Base-by-base conservation (phyloP, 2,329 filamentous ascomycete genomes). In the Orbilia javanica region DNA sequence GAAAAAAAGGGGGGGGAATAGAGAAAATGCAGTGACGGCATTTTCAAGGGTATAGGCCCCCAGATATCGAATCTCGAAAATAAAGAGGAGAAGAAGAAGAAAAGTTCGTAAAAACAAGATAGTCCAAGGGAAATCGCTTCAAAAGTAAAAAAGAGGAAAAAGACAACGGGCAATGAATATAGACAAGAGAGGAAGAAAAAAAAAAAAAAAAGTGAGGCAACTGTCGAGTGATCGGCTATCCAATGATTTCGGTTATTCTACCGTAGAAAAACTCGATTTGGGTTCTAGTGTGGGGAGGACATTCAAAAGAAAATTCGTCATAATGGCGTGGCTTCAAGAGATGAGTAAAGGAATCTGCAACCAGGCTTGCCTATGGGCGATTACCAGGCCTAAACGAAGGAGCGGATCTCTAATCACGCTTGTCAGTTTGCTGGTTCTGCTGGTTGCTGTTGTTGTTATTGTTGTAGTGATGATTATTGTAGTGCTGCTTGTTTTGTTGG, bases 401-500 rank as follows among this genome's bases (percentile, higher is more conserved):
- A 62, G 53, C 68, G 75, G 64, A 68, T 50, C 34, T 79, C 64
- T 74, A 79, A 60, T 74, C 68, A 67, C 71, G 70, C 66, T 67
- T 79, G 27, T 72, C 73, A 8, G 57, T 25, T 44, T 55, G 48
- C 18, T 79, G 65, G 50, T 11, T 60, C 44, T 69, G 71, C 27
- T 78, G 74, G 34, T 78, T 62, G 13, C 66, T 36, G 62, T 46
- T 76, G 48, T 22, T 66, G 57, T 46, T 63, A 15, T 53, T 34
- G 20, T 55, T 71, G 60, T 55, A 42, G 29, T 74, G 44, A 27
- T 79, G 34, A 31, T 79, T 52, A 31, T 66, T 39, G 27, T 63
- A 57, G 31, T 79, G 74, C 22, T 79, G 66, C 73, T 80, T 67
- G 80, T 71, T 77, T 46, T 76, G 72, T 27, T 65, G 73, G 20